Evolutionary conservation across 345 rosid genomes (phyloP).

Genomic region (Acer yangbiense): DNA sequence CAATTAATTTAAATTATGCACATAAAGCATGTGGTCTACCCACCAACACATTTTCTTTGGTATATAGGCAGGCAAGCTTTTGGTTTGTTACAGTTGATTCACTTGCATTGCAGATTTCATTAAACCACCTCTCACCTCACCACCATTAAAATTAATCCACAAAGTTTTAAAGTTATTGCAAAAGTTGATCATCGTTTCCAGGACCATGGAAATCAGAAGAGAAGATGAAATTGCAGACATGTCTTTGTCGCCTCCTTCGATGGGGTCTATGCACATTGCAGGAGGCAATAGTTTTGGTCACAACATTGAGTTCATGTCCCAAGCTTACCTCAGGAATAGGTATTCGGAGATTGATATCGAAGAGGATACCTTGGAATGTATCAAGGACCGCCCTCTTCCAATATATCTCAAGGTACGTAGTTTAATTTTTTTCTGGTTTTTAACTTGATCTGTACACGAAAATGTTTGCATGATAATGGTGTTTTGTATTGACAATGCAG

Average conservation of each 20-base stretch:
- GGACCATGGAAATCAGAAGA: conserved; percentile 53
- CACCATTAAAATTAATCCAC: conserved; percentile 8
- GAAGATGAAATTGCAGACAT: conserved; percentile 58
- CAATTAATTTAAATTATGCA: conserved; percentile 27
- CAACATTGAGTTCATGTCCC: conserved; percentile 78
- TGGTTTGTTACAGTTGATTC: conserved; percentile 74
- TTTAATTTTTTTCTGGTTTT: background rate
- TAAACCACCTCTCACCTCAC: background rate
- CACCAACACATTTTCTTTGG: conserved; percentile 41
- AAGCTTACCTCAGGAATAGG: conserved; percentile 67
- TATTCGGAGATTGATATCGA: conserved; percentile 69
- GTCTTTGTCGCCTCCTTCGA: conserved; percentile 51
- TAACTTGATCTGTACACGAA: too few species aligned
- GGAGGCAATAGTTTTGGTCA: conserved; percentile 81
- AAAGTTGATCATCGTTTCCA: background rate
- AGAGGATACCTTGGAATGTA: conserved; percentile 37
- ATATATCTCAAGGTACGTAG: conserved; percentile 86
- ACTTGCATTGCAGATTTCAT: conserved; percentile 25
- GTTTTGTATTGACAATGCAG: conserved; percentile 32
- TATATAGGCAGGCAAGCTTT: conserved; percentile 49
- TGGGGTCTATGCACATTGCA: conserved; percentile 74
- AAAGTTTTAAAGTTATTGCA: background rate
- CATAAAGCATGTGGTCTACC: conserved; percentile 78
- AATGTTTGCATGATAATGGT: too few species aligned
- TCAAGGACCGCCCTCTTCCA: conserved; percentile 74